Conservation (phyloP, 208 protist species). For the Zelonia costaricensis region DNA sequence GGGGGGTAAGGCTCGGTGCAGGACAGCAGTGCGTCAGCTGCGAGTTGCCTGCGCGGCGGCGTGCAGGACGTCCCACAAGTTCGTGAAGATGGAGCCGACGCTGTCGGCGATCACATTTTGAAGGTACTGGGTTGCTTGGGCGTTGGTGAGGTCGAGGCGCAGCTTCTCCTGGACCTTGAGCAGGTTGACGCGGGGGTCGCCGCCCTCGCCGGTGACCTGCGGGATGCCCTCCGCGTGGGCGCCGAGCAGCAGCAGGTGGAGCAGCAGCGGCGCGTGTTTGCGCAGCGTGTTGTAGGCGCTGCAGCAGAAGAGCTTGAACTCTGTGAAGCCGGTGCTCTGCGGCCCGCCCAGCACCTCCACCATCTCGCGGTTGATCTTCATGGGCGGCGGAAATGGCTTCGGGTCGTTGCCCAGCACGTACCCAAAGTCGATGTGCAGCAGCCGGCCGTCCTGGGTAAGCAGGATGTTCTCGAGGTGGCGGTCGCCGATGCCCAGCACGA, state of each 20-base stretch:
- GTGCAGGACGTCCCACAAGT: conserved; percentile 91
- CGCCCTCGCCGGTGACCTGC: conserved; percentile 50
- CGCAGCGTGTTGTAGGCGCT: conserved; percentile 96
- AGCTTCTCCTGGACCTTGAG: conserved; percentile 94
- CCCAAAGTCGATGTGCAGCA: conserved; percentile 99
- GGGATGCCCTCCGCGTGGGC: conserved; percentile 79
- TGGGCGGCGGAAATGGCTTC: conserved; percentile 96
- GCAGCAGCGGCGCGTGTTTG: conserved; percentile 92
- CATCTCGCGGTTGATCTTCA: conserved; percentile 96
- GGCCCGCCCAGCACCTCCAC: conserved; percentile 83
- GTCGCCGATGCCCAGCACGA: conserved; percentile 97
- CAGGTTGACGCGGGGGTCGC: conserved; percentile 66
- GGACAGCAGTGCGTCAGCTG: too few relatives aligned
- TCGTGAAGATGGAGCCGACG: conserved; percentile 91
- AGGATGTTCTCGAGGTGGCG: conserved; percentile 97
- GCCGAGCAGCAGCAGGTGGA: conserved; percentile 95
- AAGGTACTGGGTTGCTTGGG: conserved; percentile 92
- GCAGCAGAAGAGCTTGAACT: conserved; percentile 93
- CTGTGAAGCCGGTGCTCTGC: conserved; percentile 66
- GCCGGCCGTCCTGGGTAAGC: conserved; percentile 87
- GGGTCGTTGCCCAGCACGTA: conserved; percentile 97
- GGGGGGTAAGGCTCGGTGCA: too few relatives aligned
- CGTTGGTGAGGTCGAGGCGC: conserved; percentile 90
- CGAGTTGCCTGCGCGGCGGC: conserved; percentile 82
- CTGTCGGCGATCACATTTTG: conserved; percentile 94